Base-by-base conservation (phyloP, 768 basidiomycete species). In the Astraeus odoratus region DNA sequence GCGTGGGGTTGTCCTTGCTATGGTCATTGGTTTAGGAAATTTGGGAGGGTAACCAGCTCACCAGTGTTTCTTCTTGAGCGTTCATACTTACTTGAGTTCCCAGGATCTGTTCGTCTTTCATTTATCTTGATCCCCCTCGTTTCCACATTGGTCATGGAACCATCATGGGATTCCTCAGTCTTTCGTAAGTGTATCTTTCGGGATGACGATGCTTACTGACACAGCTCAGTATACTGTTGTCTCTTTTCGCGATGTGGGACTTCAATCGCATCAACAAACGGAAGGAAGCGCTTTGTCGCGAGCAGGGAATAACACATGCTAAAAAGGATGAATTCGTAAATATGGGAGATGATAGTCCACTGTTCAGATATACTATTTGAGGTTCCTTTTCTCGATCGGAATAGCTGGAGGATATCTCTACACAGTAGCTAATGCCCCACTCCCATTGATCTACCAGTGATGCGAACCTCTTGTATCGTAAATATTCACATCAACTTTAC, bases 11-110 rank as follows among this genome's bases (percentile, higher is more conserved):
- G 67, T 69, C 10, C 49, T 80, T 27, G 80, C 74, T 4, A 68
- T 76, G 65, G 70, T 80, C 15, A 71, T 75, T 42, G 76, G 76
- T 22, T 30, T 75, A 8, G 78, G 75, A 18, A 81, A 81, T 47
- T 59, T 80, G 8, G 78, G 78, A 48, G 77, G 77, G 53, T 71
- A 42, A 46, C 61, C 37, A 2, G 23, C n/a, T 18, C 61, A 18
- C 67, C 65, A 25, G 9, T 4, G 18, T 41, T 24, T 18, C 24
- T 5, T 36, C 4, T n/a, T n/a, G n/a, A 16, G 30, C n/a, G 15
- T 23, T 29, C 8, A n/a, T 41, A 16, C 48, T 58, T 6, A 61
- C 22, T 3, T 15, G 23, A 18, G 2, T 16, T 2, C n/a, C 26
- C 34, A 72, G 70, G 27, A 63, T 71, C 27, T 68, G 66, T 45